Conservation (phyloP, 2,329 filamentous ascomycete species). For the Apiospora kogelbergensis region DNA sequence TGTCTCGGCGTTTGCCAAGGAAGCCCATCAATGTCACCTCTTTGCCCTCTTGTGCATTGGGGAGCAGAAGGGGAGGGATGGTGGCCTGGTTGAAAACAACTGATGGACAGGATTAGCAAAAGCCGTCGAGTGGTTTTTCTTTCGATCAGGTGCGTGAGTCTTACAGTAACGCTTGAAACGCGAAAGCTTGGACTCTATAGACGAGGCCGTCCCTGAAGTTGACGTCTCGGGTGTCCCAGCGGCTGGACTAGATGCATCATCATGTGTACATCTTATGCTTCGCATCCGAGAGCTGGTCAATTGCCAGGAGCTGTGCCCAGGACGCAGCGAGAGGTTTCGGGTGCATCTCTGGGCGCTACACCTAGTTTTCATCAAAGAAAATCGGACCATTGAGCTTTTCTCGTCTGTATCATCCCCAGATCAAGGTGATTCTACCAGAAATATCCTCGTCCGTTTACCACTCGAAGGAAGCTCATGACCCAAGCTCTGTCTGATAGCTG, state of each 20-base stretch:
- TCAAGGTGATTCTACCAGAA: not conserved
- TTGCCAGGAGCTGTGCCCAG: not conserved
- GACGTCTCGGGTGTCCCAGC: not conserved
- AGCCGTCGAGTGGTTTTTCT: not conserved
- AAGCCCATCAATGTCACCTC: constrained; percentile 64
- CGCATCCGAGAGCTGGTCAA: constrained; percentile 15
- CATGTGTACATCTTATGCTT: constrained; percentile 15
- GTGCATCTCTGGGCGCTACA: constrained; percentile 7
- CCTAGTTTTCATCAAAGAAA: not conserved
- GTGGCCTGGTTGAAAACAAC: not conserved
- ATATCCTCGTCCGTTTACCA: not conserved
- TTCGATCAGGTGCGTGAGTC: not conserved
- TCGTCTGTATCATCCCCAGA: not conserved
- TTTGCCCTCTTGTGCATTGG: not conserved
- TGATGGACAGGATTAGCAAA: not conserved
- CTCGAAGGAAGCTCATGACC: not conserved
- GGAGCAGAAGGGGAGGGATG: not conserved
- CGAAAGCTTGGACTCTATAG: not conserved
- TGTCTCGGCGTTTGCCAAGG: constrained; percentile 64
- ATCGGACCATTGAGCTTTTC: not conserved
- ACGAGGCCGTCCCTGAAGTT: not conserved
- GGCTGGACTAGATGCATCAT: constrained; percentile 11
- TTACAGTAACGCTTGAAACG: constrained; percentile 21
- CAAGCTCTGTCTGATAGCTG: no score
- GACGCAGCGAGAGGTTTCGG: not conserved